Evolutionary conservation across 2,329 filamentous ascomycete genomes (phyloP).

Genomic region (Bipolaris bicolor): DNA sequence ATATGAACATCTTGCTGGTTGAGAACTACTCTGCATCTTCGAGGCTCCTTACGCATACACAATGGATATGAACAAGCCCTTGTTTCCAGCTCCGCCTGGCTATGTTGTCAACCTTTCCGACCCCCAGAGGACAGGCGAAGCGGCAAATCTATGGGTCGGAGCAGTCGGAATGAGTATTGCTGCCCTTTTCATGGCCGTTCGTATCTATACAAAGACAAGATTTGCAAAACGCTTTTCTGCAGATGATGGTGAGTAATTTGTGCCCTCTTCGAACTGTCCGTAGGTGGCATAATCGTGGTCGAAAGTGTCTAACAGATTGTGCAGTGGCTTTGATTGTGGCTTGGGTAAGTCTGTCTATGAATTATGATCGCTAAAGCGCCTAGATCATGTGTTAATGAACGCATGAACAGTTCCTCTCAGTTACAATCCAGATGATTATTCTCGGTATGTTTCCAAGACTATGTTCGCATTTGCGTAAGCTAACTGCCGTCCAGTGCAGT

Average conservation of each 20-base stretch:
- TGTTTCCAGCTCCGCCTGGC: constrained; percentile 32
- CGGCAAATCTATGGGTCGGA: constrained; percentile 27
- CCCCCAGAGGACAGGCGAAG: constrained; percentile 22
- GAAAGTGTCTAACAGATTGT: not conserved
- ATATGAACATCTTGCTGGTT: not conserved
- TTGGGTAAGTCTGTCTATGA: constrained; percentile 14
- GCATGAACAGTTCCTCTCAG: constrained; percentile 9
- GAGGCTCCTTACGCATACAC: not conserved
- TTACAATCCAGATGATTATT: constrained; percentile 17
- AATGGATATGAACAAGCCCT: constrained; percentile 18
- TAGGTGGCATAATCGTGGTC: not conserved
- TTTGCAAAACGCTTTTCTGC: constrained; percentile 28
- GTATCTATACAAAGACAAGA: constrained; percentile 34
- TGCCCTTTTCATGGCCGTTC: constrained; percentile 28
- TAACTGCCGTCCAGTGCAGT: constrained; percentile 14
- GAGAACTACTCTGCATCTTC: not conserved
- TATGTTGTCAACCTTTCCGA: constrained; percentile 37
- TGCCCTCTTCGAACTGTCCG: not conserved
- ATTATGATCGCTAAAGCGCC: not conserved
- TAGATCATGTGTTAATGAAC: not conserved
- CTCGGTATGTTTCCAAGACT: constrained; percentile 8
- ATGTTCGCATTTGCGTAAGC: not conserved
- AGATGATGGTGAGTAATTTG: constrained; percentile 35
- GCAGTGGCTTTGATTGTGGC: constrained; percentile 19
- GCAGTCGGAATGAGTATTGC: constrained; percentile 29